Percentiles rank a stretch among this genome's conserved stretches.
phyloP scores from a whole-genome alignment of 2,329 filamentous ascomycete genomes.

The Coleophoma crateriformis region DNA sequence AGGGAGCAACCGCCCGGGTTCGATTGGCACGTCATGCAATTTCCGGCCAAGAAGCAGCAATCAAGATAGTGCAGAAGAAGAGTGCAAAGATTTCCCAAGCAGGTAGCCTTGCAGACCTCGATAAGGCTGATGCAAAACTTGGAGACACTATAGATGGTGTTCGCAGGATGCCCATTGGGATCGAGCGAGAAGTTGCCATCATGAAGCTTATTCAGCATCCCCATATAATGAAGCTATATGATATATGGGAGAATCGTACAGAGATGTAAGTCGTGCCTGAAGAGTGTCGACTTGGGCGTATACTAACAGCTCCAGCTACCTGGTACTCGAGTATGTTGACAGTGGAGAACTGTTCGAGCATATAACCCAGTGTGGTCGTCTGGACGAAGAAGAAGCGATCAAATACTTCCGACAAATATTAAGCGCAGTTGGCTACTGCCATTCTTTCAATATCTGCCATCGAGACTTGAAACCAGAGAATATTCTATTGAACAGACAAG shows the following conservation, averaged over 20 bases:
- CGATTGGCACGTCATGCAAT: constrained; percentile 74
- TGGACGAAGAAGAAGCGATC: constrained; percentile 75
- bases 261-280: constrained; percentile 65
- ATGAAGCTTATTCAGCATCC: constrained; percentile 95
- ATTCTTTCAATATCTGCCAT: constrained; percentile 92
- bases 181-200: constrained; percentile 93
- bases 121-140: constrained; percentile 60
- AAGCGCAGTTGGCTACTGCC: constrained; percentile 85
- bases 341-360: constrained; percentile 70
- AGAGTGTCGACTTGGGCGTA: neutral
- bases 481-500: constrained; percentile 72
- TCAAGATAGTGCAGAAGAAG: constrained; percentile 90
- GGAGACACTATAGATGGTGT: constrained; percentile 53
- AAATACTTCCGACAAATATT: constrained; percentile 91
- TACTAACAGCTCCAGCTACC: constrained; percentile 59
- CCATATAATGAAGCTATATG: constrained; percentile 89
- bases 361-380: constrained; percentile 66
- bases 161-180: constrained; percentile 74
- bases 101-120: constrained; percentile 78
- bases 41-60: constrained; percentile 77
- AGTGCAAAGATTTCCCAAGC: constrained; percentile 77
- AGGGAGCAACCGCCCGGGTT: constrained; percentile 84
- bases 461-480: constrained; percentile 97
- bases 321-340: constrained; percentile 90
- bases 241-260: constrained; percentile 95